Evolutionary conservation across 2,329 filamentous ascomycete species (phyloP), one percentile per base, ranked within the genome.

Genomic region (Tolypocladium endophyticum): DNA sequence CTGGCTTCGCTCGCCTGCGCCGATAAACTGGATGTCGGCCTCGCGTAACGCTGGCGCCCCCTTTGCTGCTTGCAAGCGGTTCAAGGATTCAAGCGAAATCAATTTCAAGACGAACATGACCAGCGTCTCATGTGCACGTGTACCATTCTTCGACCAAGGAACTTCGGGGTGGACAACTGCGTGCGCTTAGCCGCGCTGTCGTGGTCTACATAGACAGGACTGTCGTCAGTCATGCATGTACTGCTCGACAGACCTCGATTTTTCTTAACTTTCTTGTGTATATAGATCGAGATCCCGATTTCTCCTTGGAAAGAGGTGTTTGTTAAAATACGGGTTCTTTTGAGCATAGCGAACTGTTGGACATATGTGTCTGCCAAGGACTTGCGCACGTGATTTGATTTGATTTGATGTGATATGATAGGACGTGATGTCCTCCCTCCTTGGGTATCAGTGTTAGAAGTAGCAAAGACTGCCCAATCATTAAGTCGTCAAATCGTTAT

Each of bases 1-100:
- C 74, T 58, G 74, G 73, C 63, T 71, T 70, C 64, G 67, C 68
- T 60, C 67, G 68, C 60, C 68, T 71, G 59, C 66, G 68, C 64
- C 71, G 68, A 61, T 74, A 72, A 65, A 64, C 63, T 61, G 7
- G n/a, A 36, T 58, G n/a, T 14, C 20, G 16, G 25, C 45, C 20
- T 58, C 14, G 35, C 55, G 20, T 23, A 47, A 30, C 14, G 43
- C 55, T 25, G 38, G n/a, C 39, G 55, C 55, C 38, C 35, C n/a
- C 28, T 43, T 56, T 38, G n/a, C 55, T 30, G 47, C 20, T 20
- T 52, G 28, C 4, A 52, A 20, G 16, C 16, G 8, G 2, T 35
- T 45, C 9, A 18, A 38, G 20, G 47, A 16, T 5, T n/a, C 47
- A 20, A n/a, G 18, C 18, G 5, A 23, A 35, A 35, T n/a, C 47